phyloP scores from a whole-genome alignment of 2,329 filamentous ascomycete genomes.

The Aureobasidium sp. region DNA sequence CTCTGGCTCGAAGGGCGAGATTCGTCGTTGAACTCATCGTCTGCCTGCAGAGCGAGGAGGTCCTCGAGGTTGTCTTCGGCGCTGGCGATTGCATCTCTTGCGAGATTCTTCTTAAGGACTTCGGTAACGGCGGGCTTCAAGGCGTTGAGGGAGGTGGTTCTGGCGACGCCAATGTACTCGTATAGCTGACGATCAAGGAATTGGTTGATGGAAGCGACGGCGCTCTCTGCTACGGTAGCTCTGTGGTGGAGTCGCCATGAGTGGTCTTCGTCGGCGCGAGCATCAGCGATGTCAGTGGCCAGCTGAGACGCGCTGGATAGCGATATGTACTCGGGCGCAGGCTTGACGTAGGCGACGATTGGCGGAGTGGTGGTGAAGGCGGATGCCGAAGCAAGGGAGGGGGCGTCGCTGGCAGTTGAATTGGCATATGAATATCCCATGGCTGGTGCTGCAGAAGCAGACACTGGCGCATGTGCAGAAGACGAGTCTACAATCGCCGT shows the following conservation, averaged over 20 bases:
- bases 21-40: constrained; percentile 58
- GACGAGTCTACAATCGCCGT: not conserved
- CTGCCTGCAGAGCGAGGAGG: constrained; percentile 65
- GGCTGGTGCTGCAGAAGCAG: constrained; percentile 6
- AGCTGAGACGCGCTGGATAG: constrained; percentile 82
- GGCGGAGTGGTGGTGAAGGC: constrained; percentile 15
- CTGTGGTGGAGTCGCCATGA: constrained; percentile 53
- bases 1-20: constrained; percentile 21
- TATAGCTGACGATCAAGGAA: constrained; percentile 93
- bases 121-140: constrained; percentile 78
- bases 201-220: constrained; percentile 73
- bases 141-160: constrained; percentile 65
- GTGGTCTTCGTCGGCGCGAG: constrained; percentile 40
- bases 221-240: constrained; percentile 61
- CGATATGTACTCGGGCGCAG: constrained; percentile 80
- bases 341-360: constrained; percentile 44
- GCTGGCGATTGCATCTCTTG: constrained; percentile 71
- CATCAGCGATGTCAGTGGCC: constrained; percentile 62
- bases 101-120: constrained; percentile 81
- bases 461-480: not conserved
- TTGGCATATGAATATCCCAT: constrained; percentile 19
- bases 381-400: constrained; percentile 18
- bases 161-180: constrained; percentile 73
- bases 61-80: constrained; percentile 83
- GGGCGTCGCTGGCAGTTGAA: constrained; percentile 19